A percentile compares a stretch with the other conserved stretches of the same genome.
Evolutionary conservation across 306 rosid genomes (phyloP).

Genomic region (Pterocarpus santalinus): DNA sequence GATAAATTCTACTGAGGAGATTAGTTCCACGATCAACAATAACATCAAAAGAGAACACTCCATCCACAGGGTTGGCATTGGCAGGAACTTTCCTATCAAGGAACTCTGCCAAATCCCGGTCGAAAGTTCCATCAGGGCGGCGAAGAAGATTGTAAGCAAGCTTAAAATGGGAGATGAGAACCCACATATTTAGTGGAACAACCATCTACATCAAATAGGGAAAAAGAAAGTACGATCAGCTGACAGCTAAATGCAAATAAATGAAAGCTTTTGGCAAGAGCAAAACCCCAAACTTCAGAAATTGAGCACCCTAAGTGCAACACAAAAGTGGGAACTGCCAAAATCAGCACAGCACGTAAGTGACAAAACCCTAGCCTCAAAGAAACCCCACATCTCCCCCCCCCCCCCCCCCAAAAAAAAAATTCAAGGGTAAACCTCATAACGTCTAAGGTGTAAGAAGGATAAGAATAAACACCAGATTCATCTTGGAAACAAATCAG

Average conservation of each 20-base stretch:
- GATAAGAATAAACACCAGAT: background rate
- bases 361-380: constrained; percentile 43
- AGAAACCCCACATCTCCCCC: background rate
- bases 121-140: constrained; percentile 96
- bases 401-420: too few species aligned
- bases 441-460: background rate
- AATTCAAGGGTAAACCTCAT: background rate
- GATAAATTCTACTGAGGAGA: constrained; percentile 76
- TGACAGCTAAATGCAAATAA: background rate
- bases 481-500: background rate
- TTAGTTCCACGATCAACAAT: constrained; percentile 73
- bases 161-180: constrained; percentile 94
- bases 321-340: background rate
- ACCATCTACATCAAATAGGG: constrained; percentile 66
- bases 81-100: constrained; percentile 88
- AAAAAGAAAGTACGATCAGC: background rate
- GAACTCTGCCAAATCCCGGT: constrained; percentile 94
- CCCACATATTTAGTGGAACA: constrained; percentile 99
- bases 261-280: background rate
- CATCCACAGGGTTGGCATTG: constrained; percentile 76
- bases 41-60: constrained; percentile 90
- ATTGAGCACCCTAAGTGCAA: background rate
- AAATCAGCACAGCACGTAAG: background rate
- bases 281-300: background rate
- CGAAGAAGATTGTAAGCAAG: constrained; percentile 96